A percentile compares a stretch with the other conserved stretches of the same genome.
These are phyloP conservation scores for Seiridium unicorne DNA, from an alignment of 2,329 filamentous ascomycete genomes.

Conservation along the genomic window DNA sequence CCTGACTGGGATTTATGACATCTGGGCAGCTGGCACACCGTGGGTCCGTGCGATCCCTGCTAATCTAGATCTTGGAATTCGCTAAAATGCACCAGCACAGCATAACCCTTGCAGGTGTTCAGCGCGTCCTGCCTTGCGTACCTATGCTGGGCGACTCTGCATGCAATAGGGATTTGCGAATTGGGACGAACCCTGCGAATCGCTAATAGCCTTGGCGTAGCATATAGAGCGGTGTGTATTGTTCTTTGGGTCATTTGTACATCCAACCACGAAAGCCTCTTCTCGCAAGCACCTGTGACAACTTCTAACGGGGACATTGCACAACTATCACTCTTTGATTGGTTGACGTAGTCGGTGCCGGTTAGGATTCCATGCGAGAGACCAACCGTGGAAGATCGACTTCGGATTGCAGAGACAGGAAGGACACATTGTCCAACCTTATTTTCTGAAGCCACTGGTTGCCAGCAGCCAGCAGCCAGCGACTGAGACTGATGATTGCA, in stretches of 20 bases:
- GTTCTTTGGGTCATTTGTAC: too few relatives aligned
- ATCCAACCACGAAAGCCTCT: too few relatives aligned
- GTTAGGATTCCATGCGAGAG: too few relatives aligned
- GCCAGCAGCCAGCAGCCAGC: too few relatives aligned
- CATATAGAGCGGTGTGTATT: too few relatives aligned
- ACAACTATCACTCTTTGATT: neutral
- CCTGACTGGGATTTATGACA: conserved; percentile 2
- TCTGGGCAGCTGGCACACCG: neutral
- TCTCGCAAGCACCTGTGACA: too few relatives aligned
- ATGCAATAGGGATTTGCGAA: too few relatives aligned
- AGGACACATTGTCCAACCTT: neutral
- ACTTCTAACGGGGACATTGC: neutral
- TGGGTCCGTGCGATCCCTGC: neutral
- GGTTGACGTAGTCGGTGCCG: neutral
- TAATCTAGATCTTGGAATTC: conserved; percentile 4
- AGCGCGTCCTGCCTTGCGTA: neutral
- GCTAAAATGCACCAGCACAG: neutral
- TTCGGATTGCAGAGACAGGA: neutral
- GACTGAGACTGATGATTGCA: too few relatives aligned
- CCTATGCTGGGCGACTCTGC: neutral
- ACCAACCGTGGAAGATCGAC: neutral
- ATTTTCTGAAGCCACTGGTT: too few relatives aligned
- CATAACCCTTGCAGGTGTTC: neutral
- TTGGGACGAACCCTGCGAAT: too few relatives aligned
- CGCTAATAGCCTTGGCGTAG: too few relatives aligned